Conservation (phyloP, 176 grass and related monocot species). For the Phragmites australis region DNA sequence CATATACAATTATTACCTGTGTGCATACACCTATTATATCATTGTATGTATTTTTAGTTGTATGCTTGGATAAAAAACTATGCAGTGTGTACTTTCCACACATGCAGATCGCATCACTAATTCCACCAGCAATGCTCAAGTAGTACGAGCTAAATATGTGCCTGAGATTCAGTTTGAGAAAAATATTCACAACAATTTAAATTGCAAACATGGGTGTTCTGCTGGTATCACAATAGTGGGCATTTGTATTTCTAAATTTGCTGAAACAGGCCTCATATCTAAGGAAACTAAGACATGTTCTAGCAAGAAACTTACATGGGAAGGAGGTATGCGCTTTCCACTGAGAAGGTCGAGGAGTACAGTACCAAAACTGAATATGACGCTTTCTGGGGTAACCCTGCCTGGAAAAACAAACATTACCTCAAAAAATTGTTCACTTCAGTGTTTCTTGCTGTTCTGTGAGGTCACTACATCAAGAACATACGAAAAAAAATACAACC, state of each 20-base stretch:
- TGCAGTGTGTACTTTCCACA: background rate
- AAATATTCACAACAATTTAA: background rate
- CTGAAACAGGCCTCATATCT: background rate
- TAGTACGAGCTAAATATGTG: background rate
- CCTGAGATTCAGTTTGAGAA: constrained; percentile 17
- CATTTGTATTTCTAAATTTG: constrained; percentile 11
- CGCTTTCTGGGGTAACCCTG: constrained; percentile 92
- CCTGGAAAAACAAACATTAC: constrained; percentile 52
- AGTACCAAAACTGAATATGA: constrained; percentile 97
- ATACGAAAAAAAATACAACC: background rate
- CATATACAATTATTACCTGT: constrained; percentile 15
- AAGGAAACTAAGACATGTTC: background rate
- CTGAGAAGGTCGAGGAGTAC: constrained; percentile 90
- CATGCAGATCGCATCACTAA: background rate
- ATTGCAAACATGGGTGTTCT: background rate
- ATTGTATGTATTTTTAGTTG: background rate
- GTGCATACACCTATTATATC: background rate
- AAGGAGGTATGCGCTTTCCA: constrained; percentile 93
- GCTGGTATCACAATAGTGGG: background rate
- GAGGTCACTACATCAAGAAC: constrained; percentile 3
- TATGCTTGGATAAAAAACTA: background rate
- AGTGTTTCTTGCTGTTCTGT: background rate
- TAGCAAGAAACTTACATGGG: constrained; percentile 64
- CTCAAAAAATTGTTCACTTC: background rate
- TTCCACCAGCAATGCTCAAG: background rate